phyloP scores from a whole-genome alignment of 306 rosid species.

The Leucaena leucocephala region DNA sequence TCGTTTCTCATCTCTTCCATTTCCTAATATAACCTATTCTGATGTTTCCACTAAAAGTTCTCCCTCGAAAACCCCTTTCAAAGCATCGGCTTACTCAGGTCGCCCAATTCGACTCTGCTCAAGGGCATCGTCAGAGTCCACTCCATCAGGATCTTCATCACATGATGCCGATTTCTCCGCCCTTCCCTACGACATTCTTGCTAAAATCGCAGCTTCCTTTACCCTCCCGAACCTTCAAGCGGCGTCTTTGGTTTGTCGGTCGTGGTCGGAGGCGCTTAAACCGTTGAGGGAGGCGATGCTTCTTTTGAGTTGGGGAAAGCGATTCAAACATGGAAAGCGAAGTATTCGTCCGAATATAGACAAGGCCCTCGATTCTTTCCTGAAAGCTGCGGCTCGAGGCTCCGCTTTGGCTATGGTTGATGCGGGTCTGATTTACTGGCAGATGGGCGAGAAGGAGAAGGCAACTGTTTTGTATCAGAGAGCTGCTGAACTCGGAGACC shows the following conservation, averaged over 20 bases:
- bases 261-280: constrained; percentile 59
- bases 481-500: constrained; percentile 76
- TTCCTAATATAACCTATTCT: constrained; percentile 10
- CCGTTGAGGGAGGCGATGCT: constrained; percentile 59
- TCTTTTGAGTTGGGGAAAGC: constrained; percentile 54
- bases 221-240: constrained; percentile 61
- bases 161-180: constrained; percentile 53
- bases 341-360: constrained; percentile 43
- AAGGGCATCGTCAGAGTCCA: neutral
- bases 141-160: constrained; percentile 10
- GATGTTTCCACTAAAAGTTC: constrained; percentile 5
- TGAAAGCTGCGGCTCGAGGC: constrained; percentile 60
- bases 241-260: constrained; percentile 70
- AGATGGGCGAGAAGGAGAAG: constrained; percentile 57
- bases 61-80: neutral
- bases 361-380: constrained; percentile 58
- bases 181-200: constrained; percentile 68
- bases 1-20: constrained; percentile 54
- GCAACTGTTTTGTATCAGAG: constrained; percentile 59
- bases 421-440: constrained; percentile 85
- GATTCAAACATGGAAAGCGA: constrained; percentile 61
- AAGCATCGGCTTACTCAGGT: neutral
- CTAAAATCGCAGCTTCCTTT: constrained; percentile 58
- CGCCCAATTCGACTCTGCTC: constrained; percentile 35
- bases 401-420: constrained; percentile 85